Evolutionary conservation across 1,139 yeast genomes (phyloP), one percentile per base, ranked within the genome.

Genomic region (Hansenula anomala): DNA sequence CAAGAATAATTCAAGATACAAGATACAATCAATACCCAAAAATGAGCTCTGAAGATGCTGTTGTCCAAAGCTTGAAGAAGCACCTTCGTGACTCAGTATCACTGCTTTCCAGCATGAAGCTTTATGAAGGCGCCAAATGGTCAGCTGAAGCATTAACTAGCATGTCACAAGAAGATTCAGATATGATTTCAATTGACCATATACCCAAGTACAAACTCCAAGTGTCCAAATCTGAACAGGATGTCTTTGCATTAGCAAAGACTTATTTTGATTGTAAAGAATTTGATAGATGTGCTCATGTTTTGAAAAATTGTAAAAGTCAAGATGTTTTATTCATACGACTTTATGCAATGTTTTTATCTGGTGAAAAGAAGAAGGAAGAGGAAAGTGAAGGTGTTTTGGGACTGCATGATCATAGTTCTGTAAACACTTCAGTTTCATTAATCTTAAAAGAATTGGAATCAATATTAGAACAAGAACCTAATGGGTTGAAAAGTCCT

Each of bases 261-360:
- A 60, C 87, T 0, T 82, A 85, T 52, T 88, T 92, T 64, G 83
- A 79, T 52, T 79, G 90, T 54, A 82, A 85, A 51, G 98, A 92
- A 58, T 90, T 82, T 55, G 94, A 83, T 43, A 64, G 98, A 26
- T 86, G 94, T 43, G 78, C 86, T 2, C 67, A 71, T 49, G 70
- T 71, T 16, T 63, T 90, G 43, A 68, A 67, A 40, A 69, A 69
- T 24, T 75, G 81, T 35, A 60, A 55, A 23, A 71, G 80, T 43
- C 73, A 80, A 2, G 69, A 73, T 39, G 78, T 86, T 13, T 49
- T 71, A 34, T 92, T 90, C 54, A 59, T 89, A 28, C 64, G 79
- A 36, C 63, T 86, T 13, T 90, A 90, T 56, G 67, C 96, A 16
- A 67, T 72, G 51, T 79, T 76, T 54, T 66, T 92, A 28, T 72